Evolutionary conservation across 164 flowering plant species (phyloP).

Genomic region (Nymphaea thermarum): DNA sequence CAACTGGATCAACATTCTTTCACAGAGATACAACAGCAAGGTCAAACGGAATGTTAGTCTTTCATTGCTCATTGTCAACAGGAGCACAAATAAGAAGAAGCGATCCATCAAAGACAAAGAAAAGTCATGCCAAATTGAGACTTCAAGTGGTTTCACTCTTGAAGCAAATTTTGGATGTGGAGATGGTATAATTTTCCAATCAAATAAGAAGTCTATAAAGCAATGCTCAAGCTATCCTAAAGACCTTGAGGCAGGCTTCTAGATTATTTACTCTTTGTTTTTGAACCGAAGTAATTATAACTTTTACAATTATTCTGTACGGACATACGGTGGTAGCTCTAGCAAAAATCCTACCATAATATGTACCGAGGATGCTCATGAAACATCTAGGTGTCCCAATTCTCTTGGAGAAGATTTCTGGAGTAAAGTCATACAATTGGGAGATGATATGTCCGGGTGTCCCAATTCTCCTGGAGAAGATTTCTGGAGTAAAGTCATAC

Average conservation of each 20-base stretch:
- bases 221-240: conserved; percentile 5
- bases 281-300: conserved; percentile 2
- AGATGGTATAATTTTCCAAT: background rate
- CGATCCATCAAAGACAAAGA: conserved; percentile 13
- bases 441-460: conserved; percentile 58
- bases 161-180: conserved; percentile 15
- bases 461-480: conserved; percentile 82
- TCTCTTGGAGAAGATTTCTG: conserved; percentile 97
- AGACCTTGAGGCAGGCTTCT: conserved; percentile 20
- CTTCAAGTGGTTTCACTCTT: conserved; percentile 7
- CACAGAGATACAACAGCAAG: conserved; percentile 19
- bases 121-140: conserved; percentile 11
- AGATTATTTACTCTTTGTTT: background rate
- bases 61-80: conserved; percentile 20
- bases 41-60: conserved; percentile 45
- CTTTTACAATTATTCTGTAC: background rate
- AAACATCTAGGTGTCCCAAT: conserved; percentile 30
- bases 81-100: conserved; percentile 29
- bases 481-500: conserved; percentile 26
- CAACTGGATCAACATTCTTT: conserved; percentile 4
- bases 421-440: conserved; percentile 84
- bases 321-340: conserved; percentile 25
- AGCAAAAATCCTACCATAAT: background rate
- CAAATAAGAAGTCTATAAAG: conserved; percentile 13
- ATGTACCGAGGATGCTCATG: conserved; percentile 5